phyloP scores from a whole-genome alignment of 805 yeast species.

The Barnettozyma pratensis region DNA sequence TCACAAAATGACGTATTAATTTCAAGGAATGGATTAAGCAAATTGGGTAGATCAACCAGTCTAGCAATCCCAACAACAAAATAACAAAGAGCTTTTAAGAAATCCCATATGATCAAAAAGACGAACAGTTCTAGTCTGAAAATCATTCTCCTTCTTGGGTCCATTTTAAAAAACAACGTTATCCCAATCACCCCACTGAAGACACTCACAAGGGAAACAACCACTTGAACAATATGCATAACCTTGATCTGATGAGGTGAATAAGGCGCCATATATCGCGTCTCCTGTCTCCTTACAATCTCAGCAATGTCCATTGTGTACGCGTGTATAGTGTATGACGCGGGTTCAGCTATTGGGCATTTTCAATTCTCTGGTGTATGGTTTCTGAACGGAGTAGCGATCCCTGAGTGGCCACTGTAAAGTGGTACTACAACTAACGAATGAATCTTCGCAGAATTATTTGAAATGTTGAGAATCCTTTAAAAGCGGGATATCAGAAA shows the following conservation, averaged over 20 bases:
- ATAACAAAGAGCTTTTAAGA: conserved; percentile 12
- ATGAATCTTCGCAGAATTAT: no score
- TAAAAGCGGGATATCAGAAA: no score
- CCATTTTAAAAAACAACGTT: conserved; percentile 19
- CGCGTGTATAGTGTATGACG: no score
- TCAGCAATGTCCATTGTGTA: not conserved
- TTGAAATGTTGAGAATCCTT: no score
- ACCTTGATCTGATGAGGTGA: conserved; percentile 5
- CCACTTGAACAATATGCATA: conserved; percentile 10
- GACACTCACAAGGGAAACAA: conserved; percentile 12
- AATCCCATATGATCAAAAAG: conserved; percentile 15
- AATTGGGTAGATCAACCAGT: not conserved
- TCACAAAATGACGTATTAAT: conserved; percentile 13
- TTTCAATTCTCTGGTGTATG: not conserved
- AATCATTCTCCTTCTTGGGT: conserved; percentile 16
- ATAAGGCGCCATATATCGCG: not conserved
- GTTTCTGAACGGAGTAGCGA: no score
- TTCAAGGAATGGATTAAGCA: not conserved
- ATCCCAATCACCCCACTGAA: conserved; percentile 15
- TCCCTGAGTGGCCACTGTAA: no score
- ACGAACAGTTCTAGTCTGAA: conserved; percentile 19
- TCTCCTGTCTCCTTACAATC: not conserved
- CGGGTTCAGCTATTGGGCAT: not conserved
- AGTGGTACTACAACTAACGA: no score
- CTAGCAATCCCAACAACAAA: conserved; percentile 5